Evolutionary conservation across 257 asterid genomes (phyloP), one percentile per base, ranked within the genome.

Genomic region (Knoxia roxburghii): DNA sequence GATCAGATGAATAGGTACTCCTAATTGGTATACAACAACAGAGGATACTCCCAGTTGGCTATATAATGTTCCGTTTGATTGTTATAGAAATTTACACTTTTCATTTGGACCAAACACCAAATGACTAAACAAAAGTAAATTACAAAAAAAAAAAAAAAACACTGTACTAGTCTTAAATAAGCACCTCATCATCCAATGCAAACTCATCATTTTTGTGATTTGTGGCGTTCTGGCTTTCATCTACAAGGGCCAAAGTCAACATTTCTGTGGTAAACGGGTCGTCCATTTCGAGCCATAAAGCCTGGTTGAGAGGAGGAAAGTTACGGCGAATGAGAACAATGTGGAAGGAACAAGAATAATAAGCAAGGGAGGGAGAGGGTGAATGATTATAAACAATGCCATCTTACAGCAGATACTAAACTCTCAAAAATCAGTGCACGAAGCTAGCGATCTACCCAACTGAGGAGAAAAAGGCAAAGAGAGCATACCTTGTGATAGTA

Each of bases 221-320:
- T 7, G 60, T 67, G 56, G 69, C 79, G 49, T 68, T 79, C 27
- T 77, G 84, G 75, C 92, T 79, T 72, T 92, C 98, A 55, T 89
- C 98, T 20, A 74, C 84, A 63, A 92, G 94, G 69, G 97, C 97
- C 80, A 83, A 51, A 21, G 93, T 87, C 74, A 92, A 75, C 98
- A 92, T 89, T 64, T 92, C 97, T 5, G 95, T 89, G 78, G 91
- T 87, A 68, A 92, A 92, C 21, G 90, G 90, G 66, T 92, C 95
- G 21, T 89, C 87, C 8, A 97, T 77, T 73, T 87, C 86, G 62
- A 87, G 89, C 96, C 94, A 81, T 54, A 92, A 78, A 39, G 96
- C 96, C 98, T 92, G 91, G n/a, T 61, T 29, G 63, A 18, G 32
- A 72, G 64, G 48, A 18, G 11, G 30, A 72, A 60, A 35, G 14